A percentile compares a stretch with the other conserved stretches of the same genome.
phyloP scores from a whole-genome alignment of 106 monocot species.

The Agapanthus africanus region DNA sequence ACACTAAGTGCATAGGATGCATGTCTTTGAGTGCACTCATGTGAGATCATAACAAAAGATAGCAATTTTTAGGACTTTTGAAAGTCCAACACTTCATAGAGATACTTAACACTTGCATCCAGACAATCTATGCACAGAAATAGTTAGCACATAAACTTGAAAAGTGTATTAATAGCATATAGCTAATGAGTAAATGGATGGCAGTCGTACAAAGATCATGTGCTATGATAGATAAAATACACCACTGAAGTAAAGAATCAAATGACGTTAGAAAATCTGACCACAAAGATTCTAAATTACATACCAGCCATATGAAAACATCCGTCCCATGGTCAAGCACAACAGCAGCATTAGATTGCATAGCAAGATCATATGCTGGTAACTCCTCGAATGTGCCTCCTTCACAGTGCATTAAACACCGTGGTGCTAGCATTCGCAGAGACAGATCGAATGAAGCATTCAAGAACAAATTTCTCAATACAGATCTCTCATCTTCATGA shows the following conservation, averaged over 20 bases:
- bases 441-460: slow-evolving; percentile 91
- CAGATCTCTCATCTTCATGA: slow-evolving; percentile 98
- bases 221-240: neutral
- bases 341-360: slow-evolving; percentile 90
- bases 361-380: slow-evolving; percentile 88
- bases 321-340: slow-evolving; percentile 97
- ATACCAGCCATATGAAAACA: slow-evolving; percentile 98
- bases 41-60: neutral
- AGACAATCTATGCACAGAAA: neutral
- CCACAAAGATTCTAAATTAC: neutral
- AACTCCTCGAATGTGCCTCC: slow-evolving; percentile 97
- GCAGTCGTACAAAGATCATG: neutral
- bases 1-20: neutral
- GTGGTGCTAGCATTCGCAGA: slow-evolving; percentile 85
- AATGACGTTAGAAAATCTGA: neutral
- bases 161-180: neutral
- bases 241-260: neutral
- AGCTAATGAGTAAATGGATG: neutral
- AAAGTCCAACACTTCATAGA: neutral
- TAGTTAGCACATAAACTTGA: neutral
- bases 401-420: slow-evolving; percentile 90
- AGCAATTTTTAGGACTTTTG: neutral
- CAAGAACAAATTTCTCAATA: slow-evolving; percentile 82
- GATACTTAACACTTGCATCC: neutral
- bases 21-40: neutral